Evolutionary conservation across 768 basidiomycete species (phyloP), one percentile per base, ranked within the genome.

Genomic region (Tephrocybe rancida): DNA sequence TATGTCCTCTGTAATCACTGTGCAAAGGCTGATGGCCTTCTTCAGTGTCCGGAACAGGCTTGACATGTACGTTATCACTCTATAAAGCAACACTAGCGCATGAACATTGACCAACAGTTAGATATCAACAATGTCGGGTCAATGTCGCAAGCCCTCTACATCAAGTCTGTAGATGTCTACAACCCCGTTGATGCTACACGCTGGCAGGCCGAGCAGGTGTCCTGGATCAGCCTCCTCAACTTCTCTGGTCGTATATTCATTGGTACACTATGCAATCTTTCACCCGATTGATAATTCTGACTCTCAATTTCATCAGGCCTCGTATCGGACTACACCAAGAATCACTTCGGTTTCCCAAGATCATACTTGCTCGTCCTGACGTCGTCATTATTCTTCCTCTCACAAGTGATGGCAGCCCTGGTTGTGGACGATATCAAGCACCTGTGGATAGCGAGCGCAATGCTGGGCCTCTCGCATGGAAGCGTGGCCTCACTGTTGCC

Each of bases 181-280:
- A 84, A 92, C 60, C 82, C 83, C n/a, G 64, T 79, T 0, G 80
- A 81, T 56, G 85, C 90, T 0, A 77, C 86, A 1, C 78, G 81
- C 48, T 88, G 86, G 83, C 95, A 97, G 72, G 85, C 90, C 0
- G 75, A 82, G 3, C 93, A 97, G 62, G 95, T 97, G 0, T 92
- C 92, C 0, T 76, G 82, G 4, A 78, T 95, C 57, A 92, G 90
- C 61, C 51, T 95, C 22, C 87, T 85, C 70, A 97, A 92, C 35
- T 37, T 37, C 35, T 16, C 16, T 6, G 35, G 35, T 1, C 83
- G 95, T 32, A 80, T 95, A 42, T 52, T 85, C 24, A 86, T 93
- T 16, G 92, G 90, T 91, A 39, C 50, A 64, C 50, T 16, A 35
- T 49, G 18, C 18, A n/a, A 9, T 41, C 39, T 10, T 22, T 41